Evolutionary conservation across 2,329 filamentous ascomycete species (phyloP), one percentile per base, ranked within the genome.

Genomic region (Alternaria rosae): DNA sequence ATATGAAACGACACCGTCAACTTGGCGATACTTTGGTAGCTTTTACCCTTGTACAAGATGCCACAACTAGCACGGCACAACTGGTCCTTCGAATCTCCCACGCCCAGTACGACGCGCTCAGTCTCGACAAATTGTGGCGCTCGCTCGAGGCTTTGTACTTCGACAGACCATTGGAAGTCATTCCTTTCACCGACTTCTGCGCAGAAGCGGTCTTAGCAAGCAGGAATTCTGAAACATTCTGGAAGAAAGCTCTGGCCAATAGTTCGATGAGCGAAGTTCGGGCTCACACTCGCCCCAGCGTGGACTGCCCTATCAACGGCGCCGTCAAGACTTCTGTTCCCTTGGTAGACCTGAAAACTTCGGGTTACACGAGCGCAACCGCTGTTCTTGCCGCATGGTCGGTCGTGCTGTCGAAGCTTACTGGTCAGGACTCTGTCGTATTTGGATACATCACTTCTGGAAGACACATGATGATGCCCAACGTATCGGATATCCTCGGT

Each of bases 371-470:
- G 8, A 57, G 43, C 9, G 54, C 54, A n/a, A 57, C 54, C 15
- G 44, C 44, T 32, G 54, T 57, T 30, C 44, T 57, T 20, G 54
- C 44, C 11, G 26, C 54, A 6, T 57, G 54, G 54, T 57, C 54
- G 3, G 12, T 57, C n/a, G 54, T 57, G 5, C 23, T 57, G 12
- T 42, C 54, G 44, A 50, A 43, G 17, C 54, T 57, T 23, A 35
- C 35, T 9, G 28, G n/a, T 7, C 45, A 50, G 25, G 32, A 57
- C 26, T 57, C 54, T 6, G 32, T 43, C 4, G 54, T 57, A 15
- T 57, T 57, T 12, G 54, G 44, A 6, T 57, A 50, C 44, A 52
- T 59, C 23, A 59, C 17, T 28, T 59, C 57, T 20, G 50, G 48
- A 42, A 21, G 48, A 28, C 48, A 59, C 28, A 17, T 59, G 12